Conservation (phyloP, 2,329 filamentous ascomycete species). For the Pestalotiopsis sp. region DNA sequence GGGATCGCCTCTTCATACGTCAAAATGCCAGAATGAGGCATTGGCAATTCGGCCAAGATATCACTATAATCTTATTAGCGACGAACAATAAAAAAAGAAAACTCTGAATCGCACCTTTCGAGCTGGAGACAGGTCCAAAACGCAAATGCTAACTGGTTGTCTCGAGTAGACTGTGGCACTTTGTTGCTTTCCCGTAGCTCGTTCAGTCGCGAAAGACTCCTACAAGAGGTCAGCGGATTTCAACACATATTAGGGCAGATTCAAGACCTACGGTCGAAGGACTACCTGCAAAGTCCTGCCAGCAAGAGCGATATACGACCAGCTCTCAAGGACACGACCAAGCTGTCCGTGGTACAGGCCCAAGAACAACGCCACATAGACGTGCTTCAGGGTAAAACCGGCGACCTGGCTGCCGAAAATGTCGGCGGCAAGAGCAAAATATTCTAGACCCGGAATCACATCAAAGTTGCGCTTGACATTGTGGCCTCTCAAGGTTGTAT, state of each 20-base stretch:
- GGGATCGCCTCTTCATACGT: constrained; percentile 66
- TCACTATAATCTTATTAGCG: constrained; percentile 59
- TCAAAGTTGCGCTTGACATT: constrained; percentile 69
- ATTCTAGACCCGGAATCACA: constrained; percentile 84
- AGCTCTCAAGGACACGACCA: constrained; percentile 84
- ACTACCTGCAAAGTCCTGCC: constrained; percentile 68
- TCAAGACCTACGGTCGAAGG: constrained; percentile 69
- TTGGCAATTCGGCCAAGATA: constrained; percentile 81
- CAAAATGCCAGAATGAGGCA: constrained; percentile 64
- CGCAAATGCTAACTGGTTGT: constrained; percentile 72
- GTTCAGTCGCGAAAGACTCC: constrained; percentile 52
- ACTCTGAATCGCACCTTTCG: constrained; percentile 66
- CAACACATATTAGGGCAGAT: neutral
- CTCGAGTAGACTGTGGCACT: constrained; percentile 42
- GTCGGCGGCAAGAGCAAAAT: constrained; percentile 83
- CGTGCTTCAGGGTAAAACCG: constrained; percentile 78
- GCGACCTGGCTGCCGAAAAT: constrained; percentile 83
- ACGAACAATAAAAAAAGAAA: neutral
- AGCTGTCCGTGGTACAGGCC: constrained; percentile 89
- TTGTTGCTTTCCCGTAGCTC: constrained; percentile 38
- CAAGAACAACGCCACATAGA: constrained; percentile 82
- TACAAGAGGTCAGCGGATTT: constrained; percentile 22
- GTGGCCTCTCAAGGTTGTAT: constrained; percentile 28
- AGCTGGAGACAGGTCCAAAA: constrained; percentile 95
- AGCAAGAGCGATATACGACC: constrained; percentile 60